Base-by-base conservation (phyloP, 2,329 filamentous ascomycete species). In the Laburnicola sp. region DNA sequence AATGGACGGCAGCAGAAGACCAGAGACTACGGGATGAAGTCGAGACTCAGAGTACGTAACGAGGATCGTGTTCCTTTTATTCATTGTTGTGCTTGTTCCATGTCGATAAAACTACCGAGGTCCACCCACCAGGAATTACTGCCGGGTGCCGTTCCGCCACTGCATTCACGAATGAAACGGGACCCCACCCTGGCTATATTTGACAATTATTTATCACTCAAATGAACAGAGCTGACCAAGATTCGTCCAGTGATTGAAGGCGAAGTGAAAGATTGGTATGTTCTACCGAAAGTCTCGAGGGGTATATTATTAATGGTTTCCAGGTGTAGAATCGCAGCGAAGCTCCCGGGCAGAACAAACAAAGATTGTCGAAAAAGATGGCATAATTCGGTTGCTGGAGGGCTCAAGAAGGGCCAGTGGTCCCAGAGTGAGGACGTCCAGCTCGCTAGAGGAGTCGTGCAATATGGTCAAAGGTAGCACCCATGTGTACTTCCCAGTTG, bases 311-410 rank as follows among this genome's bases (percentile, higher is more conserved):
- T 37, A 9, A 44, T 27, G 6, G 4, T n/a, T 1, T 27, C 3
- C 26, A 48, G 65, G 73, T 74, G 71, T 48, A 62, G 59, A 39
- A 68, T 77, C 36, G 73, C 75, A 9, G 50, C 59, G 4, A 64
- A 62, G 25, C 68, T 77, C 1, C 73, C 73, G 2, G 70, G 70
- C 6, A 62, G 75, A 48, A 73, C 71, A 10, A 77, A 77, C 58
- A 77, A 77, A 53, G 75, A 77, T 57, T 77, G 74, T 48, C 68
- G 75, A 16, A 77, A 77, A 53, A 65, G 75, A 36, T 77, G 74
- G 74, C 66, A 69, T 38, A 76, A 76, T 42, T 69, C 68, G 16
- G 64, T 72, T 54, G 58, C 65, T 46, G 60, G 71, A 52, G 60
- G 69, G 9, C 59, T 76, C 28, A 76, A 71, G 49, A 77, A 76